Percentiles rank a stretch among this genome's conserved stretches.
These are phyloP conservation scores for Geosmithia morbida DNA, from an alignment of 2,329 filamentous ascomycete genomes.

Conservation along the genomic window DNA sequence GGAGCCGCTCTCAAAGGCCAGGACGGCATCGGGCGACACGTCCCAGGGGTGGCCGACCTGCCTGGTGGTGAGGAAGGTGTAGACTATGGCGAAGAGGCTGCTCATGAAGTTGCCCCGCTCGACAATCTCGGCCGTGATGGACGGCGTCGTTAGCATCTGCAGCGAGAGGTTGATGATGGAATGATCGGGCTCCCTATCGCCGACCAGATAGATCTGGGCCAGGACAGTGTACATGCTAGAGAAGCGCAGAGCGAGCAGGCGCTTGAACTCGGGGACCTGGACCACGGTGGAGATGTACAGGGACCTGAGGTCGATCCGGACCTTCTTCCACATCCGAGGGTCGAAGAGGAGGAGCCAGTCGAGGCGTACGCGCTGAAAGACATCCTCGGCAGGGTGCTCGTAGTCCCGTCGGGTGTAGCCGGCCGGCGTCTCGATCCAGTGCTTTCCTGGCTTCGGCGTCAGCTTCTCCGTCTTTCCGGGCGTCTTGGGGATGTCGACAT, in stretches of 20 bases:
- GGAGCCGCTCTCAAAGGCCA: conserved; percentile 88
- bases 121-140: conserved; percentile 91
- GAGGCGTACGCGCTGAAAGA: conserved; percentile 77
- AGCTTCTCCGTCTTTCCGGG: conserved; percentile 39
- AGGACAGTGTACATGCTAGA: conserved; percentile 87
- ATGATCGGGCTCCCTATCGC: conserved; percentile 90
- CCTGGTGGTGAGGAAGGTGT: conserved; percentile 89
- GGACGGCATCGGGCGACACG: conserved; percentile 68
- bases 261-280: conserved; percentile 90
- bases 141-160: conserved; percentile 92
- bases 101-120: conserved; percentile 92
- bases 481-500: conserved; percentile 68
- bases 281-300: conserved; percentile 96
- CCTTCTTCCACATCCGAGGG: conserved; percentile 89
- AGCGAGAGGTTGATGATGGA: conserved; percentile 96
- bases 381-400: conserved; percentile 64
- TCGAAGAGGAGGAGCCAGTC: conserved; percentile 95
- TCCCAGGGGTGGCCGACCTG: conserved; percentile 92
- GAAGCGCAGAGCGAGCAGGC: conserved; percentile 82
- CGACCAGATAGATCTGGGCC: conserved; percentile 88
- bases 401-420: conserved; percentile 49
- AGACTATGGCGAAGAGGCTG: conserved; percentile 87
- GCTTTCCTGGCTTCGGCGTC: conserved; percentile 53
- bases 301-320: conserved; percentile 77
- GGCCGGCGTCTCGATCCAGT: conserved; percentile 75